Base-by-base conservation (phyloP, 2,329 filamentous ascomycete species). In the Botrytis cinerea region DNA sequence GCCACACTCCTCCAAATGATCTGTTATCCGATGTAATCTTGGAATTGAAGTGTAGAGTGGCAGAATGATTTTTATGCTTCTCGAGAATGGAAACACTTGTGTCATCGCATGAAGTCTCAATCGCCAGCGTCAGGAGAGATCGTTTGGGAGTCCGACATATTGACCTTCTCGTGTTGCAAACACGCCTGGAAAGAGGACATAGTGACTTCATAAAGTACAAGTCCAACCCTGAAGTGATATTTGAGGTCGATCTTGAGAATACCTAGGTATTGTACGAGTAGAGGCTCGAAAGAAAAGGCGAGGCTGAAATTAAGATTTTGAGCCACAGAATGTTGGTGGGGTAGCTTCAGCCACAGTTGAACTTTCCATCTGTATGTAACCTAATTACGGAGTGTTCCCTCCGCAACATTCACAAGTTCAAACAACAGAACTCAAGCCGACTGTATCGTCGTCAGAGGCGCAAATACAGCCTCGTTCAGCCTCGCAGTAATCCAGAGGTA, bases 81-180 rank as follows among this genome's bases (percentile, higher is more conserved):
- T 93, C 89, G 57, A 98, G 86, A 66, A 98, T 83, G 45, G 95
- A 92, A 32, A 98, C 94, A 73, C 92, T 95, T 1, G 95, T 97
- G 84, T 98, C 95, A 83, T 98, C 95, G 86, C 95, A 96, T 4
- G 92, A 94, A 16, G 92, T 92, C 82, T 96, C 93, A 80, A 96
- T 94, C 70, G 92, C 92, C 67, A 95, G 87, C 8, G 88, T 90
- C 28, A 87, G 80, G 73, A 89, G 84, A 59, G 74, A 75, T 40
- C 82, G 83, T n/a, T 76, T 75, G 14, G 46, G n/a, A 46, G 59
- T 73, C 40, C 46, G 28, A 35, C 32, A 35, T 45, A 48, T 61
- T 4, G 73, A n/a, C 18, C 61, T 43, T 20, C 68, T 43, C 8
- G 60, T 43, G 60, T 25, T 66, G n/a, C 20, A 59, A 66, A 75